phyloP scores from a whole-genome alignment of 2,329 filamentous ascomycete genomes.

The Sphaerostilbella broomeana region DNA sequence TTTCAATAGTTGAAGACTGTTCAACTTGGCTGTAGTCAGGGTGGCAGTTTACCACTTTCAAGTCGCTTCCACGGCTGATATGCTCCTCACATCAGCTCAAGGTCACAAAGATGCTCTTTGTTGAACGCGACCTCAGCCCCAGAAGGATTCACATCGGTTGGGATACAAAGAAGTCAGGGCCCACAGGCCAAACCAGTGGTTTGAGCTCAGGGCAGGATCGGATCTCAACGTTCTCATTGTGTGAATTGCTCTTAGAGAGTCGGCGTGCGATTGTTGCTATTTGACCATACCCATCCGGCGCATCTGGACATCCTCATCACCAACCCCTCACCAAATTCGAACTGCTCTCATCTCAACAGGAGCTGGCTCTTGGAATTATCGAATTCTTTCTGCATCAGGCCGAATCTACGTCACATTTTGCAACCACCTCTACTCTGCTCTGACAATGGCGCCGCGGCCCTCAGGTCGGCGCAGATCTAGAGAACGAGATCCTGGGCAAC shows the following conservation, averaged over 20 bases:
- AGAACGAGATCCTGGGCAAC: slow-evolving; percentile 15
- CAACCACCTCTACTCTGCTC: neutral
- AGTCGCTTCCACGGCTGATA: neutral
- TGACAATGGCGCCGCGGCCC: neutral
- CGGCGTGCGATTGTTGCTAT: neutral
- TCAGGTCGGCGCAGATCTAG: slow-evolving; percentile 13
- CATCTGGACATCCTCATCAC: neutral
- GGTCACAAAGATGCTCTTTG: slow-evolving; percentile 23
- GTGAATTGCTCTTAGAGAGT: neutral
- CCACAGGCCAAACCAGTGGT: slow-evolving; percentile 4
- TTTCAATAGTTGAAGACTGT: neutral
- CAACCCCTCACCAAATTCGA: neutral
- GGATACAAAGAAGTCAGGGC: slow-evolving; percentile 10
- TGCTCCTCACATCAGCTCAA: slow-evolving; percentile 8
- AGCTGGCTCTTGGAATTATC: neutral
- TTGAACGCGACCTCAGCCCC: slow-evolving; percentile 15
- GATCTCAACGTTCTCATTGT: neutral
- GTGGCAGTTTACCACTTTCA: neutral
- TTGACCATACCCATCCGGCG: slow-evolving; percentile 3
- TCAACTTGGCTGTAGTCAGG: neutral
- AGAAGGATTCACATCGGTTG: slow-evolving; percentile 8
- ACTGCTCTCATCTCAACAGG: too few species aligned
- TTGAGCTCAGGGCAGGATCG: neutral
- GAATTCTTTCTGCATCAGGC: neutral
- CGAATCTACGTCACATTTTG: neutral